phyloP scores from a whole-genome alignment of 495 filamentous ascomycete genomes.

The Daldinia vernicosa region DNA sequence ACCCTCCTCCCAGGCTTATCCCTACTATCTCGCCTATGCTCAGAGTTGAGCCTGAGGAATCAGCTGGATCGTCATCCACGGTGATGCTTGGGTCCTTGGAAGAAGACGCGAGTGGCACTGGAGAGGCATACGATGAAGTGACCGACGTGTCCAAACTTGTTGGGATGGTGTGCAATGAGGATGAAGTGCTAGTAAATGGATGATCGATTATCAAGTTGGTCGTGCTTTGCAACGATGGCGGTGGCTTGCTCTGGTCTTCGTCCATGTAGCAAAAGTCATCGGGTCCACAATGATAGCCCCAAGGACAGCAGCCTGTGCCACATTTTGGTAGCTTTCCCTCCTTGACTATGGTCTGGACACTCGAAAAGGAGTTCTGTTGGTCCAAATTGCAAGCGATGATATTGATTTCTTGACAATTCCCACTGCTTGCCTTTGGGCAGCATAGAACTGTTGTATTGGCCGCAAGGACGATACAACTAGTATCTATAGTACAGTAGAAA shows the following conservation, averaged over 20 bases:
- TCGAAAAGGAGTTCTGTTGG: background rate
- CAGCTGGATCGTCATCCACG: background rate
- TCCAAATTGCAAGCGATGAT: background rate
- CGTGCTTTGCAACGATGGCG: background rate
- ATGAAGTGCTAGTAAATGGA: background rate
- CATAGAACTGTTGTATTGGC: conserved; percentile 5
- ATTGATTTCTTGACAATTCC: background rate
- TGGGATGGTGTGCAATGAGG: background rate
- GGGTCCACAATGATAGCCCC: background rate
- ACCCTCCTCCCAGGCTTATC: background rate
- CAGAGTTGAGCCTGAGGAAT: background rate
- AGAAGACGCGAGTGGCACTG: no score
- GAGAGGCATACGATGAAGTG: background rate
- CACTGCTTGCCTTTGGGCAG: background rate
- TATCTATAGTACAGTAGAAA: background rate
- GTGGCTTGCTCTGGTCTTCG: background rate
- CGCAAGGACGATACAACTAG: background rate
- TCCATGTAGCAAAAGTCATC: background rate
- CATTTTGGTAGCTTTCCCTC: background rate
- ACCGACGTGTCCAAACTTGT: background rate
- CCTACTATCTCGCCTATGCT: background rate
- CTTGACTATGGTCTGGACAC: background rate
- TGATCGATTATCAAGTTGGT: background rate
- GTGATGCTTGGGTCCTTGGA: background rate
- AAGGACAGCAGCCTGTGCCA: background rate